Percentiles rank a stretch among this genome's conserved stretches.
Evolutionary conservation across 176 grass and related monocot genomes (phyloP).

Genomic region (Musa schizocarpa): DNA sequence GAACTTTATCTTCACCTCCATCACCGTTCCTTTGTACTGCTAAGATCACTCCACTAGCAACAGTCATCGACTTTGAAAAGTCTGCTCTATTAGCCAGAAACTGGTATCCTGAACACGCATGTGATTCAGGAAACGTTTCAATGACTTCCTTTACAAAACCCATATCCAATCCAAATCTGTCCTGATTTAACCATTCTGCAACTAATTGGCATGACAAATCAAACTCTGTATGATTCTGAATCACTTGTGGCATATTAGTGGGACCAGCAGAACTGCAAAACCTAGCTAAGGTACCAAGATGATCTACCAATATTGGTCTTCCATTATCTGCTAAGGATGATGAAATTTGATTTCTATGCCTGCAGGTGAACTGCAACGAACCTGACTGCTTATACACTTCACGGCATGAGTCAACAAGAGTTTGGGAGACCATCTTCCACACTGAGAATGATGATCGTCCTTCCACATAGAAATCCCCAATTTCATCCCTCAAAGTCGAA

Average conservation of each 20-base stretch:
- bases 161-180: slow-evolving; percentile 78
- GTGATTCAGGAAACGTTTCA: slow-evolving; percentile 73
- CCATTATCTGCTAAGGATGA: slow-evolving; percentile 29
- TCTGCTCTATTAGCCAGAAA: slow-evolving; percentile 55
- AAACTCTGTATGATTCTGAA: slow-evolving; percentile 57
- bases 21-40: slow-evolving; percentile 45
- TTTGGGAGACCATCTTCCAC: slow-evolving; percentile 70
- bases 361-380: slow-evolving; percentile 60
- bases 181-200: slow-evolving; percentile 73
- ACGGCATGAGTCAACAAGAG: slow-evolving; percentile 63
- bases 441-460: slow-evolving; percentile 59
- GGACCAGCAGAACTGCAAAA: slow-evolving; percentile 61
- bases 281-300: slow-evolving; percentile 40
- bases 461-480: slow-evolving; percentile 80
- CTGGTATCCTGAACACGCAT: slow-evolving; percentile 52
- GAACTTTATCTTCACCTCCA: slow-evolving; percentile 23
- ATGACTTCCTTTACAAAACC: slow-evolving; percentile 95
- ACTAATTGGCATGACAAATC: slow-evolving; percentile 44
- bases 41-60: slow-evolving; percentile 60
- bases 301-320: slow-evolving; percentile 28
- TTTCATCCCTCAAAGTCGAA: slow-evolving; percentile 45
- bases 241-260: slow-evolving; percentile 24
- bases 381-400: slow-evolving; percentile 70
- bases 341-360: slow-evolving; percentile 29
- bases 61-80: slow-evolving; percentile 52